These are phyloP conservation scores for Sanghuangporus sanghuang DNA, from an alignment of 1,284 basidiomycete species.

Conservation along the genomic window DNA sequence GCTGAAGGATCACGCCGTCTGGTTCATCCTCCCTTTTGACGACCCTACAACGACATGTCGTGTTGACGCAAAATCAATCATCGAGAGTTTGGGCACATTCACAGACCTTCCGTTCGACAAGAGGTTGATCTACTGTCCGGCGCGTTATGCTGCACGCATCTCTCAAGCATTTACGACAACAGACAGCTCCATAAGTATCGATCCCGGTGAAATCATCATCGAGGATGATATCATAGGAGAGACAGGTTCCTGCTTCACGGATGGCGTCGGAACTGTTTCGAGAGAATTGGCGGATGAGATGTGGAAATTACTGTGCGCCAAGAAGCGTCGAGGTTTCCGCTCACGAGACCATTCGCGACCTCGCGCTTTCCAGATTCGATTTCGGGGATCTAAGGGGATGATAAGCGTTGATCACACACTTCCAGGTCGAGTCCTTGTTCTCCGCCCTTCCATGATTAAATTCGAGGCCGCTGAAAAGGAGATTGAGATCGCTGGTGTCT, in stretches of 20 bases:
- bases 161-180: conserved; percentile 73
- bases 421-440: conserved; percentile 38
- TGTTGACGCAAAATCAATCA: conserved; percentile 44
- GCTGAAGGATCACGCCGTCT: conserved; percentile 48
- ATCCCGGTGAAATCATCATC: conserved; percentile 45
- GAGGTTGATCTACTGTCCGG: conserved; percentile 52
- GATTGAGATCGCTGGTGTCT: conserved; percentile 62
- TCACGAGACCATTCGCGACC: conserved; percentile 31
- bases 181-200: conserved; percentile 48
- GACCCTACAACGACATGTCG: conserved; percentile 24
- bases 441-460: conserved; percentile 60
- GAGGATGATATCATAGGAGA: conserved; percentile 39
- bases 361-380: conserved; percentile 53
- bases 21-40: conserved; percentile 51
- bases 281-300: conserved; percentile 48
- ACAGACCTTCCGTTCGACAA: conserved; percentile 38
- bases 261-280: conserved; percentile 68
- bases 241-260: conserved; percentile 47
- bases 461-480: conserved; percentile 44
- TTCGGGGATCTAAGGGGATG: conserved; percentile 61
- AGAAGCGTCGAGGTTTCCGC: conserved; percentile 33
- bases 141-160: conserved; percentile 64
- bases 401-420: conserved; percentile 50
- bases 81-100: conserved; percentile 49
- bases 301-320: conserved; percentile 37